Conservation (phyloP, 495 filamentous ascomycete genomes). For the Annulohypoxylon moriforme region DNA sequence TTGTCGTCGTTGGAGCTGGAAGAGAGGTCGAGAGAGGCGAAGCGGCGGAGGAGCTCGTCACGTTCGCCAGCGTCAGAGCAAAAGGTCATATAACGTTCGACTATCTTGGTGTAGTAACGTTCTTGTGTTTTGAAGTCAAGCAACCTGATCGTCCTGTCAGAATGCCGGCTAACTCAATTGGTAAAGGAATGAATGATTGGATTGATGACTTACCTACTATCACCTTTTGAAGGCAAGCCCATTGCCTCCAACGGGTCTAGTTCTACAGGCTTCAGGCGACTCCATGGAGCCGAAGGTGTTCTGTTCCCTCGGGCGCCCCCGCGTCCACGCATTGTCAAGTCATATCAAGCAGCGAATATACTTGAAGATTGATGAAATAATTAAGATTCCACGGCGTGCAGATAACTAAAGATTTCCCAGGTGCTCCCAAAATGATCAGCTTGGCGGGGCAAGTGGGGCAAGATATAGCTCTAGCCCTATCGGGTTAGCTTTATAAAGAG, state of each 20-base stretch:
- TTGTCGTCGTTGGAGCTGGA: conserved; percentile 37
- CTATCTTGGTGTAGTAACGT: conserved; percentile 85
- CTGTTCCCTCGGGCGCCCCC: conserved; percentile 55
- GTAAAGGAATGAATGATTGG: background rate
- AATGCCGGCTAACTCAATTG: background rate
- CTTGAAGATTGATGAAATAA: background rate
- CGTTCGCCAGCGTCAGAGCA: conserved; percentile 74
- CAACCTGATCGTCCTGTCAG: conserved; percentile 63
- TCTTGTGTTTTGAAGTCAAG: conserved; percentile 80
- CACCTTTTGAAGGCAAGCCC: conserved; percentile 89
- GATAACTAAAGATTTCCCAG: background rate
- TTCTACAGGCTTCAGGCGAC: conserved; percentile 76
- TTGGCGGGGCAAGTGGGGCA: background rate
- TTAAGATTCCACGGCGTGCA: background rate
- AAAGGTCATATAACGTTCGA: conserved; percentile 87
- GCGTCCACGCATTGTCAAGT: conserved; percentile 52
- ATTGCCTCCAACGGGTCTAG: conserved; percentile 79
- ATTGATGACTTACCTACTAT: conserved; percentile 67
- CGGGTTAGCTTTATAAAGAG: background rate
- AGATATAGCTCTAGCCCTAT: background rate
- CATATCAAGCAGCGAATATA: conserved; percentile 40
- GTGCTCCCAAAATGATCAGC: too few relatives aligned
- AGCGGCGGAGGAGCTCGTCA: conserved; percentile 76
- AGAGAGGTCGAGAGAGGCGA: conserved; percentile 70
- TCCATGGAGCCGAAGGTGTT: conserved; percentile 67